phyloP scores from a whole-genome alignment of 1,139 yeast genomes.

The Hansenula lynferdii region DNA sequence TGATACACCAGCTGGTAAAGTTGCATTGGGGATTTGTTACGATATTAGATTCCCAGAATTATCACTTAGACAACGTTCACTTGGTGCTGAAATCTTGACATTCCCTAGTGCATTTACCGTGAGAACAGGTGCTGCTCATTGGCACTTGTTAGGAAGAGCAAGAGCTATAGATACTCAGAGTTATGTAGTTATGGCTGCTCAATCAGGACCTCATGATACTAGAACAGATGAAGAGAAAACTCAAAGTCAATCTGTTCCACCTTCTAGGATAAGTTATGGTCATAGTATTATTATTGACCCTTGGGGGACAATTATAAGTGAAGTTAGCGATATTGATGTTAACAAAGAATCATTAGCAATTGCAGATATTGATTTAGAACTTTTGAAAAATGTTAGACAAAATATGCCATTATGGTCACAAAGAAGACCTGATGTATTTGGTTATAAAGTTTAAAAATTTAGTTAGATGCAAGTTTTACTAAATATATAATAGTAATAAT shows the following conservation, averaged over 20 bases:
- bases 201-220: slow-evolving; percentile 69
- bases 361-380: slow-evolving; percentile 64
- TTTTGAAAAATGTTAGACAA: slow-evolving; percentile 44
- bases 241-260: slow-evolving; percentile 30
- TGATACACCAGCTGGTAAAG: slow-evolving; percentile 50
- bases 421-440: slow-evolving; percentile 53
- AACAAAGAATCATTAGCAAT: slow-evolving; percentile 51
- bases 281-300: slow-evolving; percentile 85
- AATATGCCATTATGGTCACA: slow-evolving; percentile 77
- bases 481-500: too few species aligned
- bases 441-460: slow-evolving; percentile 9
- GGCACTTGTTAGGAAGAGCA: slow-evolving; percentile 75
- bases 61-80: slow-evolving; percentile 54
- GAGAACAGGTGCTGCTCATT: slow-evolving; percentile 87
- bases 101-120: slow-evolving; percentile 93
- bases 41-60: slow-evolving; percentile 89
- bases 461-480: too few species aligned
- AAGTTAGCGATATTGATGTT: slow-evolving; percentile 43
- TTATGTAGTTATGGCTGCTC: slow-evolving; percentile 89
- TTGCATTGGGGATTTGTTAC: slow-evolving; percentile 80
- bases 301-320: slow-evolving; percentile 78
- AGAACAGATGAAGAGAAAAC: slow-evolving; percentile 29
- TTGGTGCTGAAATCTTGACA: slow-evolving; percentile 75
- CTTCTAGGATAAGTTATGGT: slow-evolving; percentile 64
- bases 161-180: slow-evolving; percentile 88